Percentiles rank a stretch among this genome's conserved stretches.
Conservation (phyloP, 805 yeast species). For the Yarrowia deformans region DNA sequence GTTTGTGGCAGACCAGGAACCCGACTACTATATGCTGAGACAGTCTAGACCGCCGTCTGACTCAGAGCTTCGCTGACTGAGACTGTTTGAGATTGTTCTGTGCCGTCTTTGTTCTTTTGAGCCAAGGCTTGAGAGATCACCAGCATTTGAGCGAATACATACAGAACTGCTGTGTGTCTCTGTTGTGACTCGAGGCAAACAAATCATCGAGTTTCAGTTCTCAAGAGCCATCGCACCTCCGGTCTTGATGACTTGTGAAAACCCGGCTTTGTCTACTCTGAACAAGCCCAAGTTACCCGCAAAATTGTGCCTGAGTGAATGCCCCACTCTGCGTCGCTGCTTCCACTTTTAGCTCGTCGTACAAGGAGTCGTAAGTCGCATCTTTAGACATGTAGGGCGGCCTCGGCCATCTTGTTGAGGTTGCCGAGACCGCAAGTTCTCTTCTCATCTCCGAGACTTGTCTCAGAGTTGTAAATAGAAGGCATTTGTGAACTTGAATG, state of each 20-base stretch:
- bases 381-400: not conserved
- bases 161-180: too few species aligned
- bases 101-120: too few species aligned
- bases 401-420: not conserved
- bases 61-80: not conserved
- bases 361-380: not conserved
- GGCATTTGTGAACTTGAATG: not conserved
- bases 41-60: conserved; percentile 1
- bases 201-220: too few species aligned
- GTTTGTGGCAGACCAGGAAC: not conserved
- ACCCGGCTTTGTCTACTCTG: not conserved
- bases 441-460: conserved; percentile 18
- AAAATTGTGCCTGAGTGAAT: too few species aligned
- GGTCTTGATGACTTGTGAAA: too few species aligned
- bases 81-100: not conserved
- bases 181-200: too few species aligned
- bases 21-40: not conserved
- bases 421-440: not conserved
- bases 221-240: too few species aligned
- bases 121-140: too few species aligned
- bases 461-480: not conserved
- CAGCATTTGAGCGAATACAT: too few species aligned
- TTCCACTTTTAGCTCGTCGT: not conserved
- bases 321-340: not conserved
- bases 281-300: not conserved